phyloP scores from a whole-genome alignment of 2,329 filamentous ascomycete genomes.

The Paraphoma chrysanthemicola region DNA sequence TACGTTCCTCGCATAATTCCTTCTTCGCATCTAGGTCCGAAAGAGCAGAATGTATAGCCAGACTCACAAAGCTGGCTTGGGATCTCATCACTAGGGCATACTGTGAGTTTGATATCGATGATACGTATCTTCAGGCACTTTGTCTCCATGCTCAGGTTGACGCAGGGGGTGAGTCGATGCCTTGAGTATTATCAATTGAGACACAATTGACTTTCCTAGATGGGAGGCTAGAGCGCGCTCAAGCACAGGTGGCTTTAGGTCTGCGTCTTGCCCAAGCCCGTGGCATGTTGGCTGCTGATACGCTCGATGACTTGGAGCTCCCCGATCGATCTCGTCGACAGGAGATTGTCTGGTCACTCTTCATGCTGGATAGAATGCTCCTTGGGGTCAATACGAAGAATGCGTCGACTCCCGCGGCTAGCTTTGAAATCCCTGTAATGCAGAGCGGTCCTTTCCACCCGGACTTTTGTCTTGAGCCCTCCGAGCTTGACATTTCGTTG shows the following conservation, averaged over 20 bases:
- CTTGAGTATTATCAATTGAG: too few species aligned
- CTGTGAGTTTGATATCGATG: conserved; percentile 8
- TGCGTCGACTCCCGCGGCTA: conserved; percentile 1
- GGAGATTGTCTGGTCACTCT: conserved; percentile 13
- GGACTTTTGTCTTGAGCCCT: neutral
- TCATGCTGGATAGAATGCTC: conserved; percentile 12
- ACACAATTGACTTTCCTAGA: neutral
- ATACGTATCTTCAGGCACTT: conserved; percentile 7
- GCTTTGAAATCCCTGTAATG: conserved; percentile 6
- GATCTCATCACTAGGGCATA: conserved; percentile 6
- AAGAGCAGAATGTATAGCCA: neutral
- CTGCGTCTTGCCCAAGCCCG: conserved; percentile 5
- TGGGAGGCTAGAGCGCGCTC: conserved; percentile 4
- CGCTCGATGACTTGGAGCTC: neutral
- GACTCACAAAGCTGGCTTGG: conserved; percentile 8
- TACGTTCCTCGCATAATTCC: conserved; percentile 5
- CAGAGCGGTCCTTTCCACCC: conserved; percentile 6
- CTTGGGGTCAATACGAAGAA: conserved; percentile 5
- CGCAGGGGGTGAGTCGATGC: conserved; percentile 4
- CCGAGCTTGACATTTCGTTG: neutral
- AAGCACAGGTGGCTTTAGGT: conserved; percentile 7
- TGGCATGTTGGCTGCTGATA: conserved; percentile 2
- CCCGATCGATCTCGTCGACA: conserved; percentile 5
- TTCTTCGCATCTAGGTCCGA: conserved; percentile 1
- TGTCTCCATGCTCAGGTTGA: conserved; percentile 9